Conservation (phyloP, 192 early-diverging fungal species). For the Endogone sp. region DNA sequence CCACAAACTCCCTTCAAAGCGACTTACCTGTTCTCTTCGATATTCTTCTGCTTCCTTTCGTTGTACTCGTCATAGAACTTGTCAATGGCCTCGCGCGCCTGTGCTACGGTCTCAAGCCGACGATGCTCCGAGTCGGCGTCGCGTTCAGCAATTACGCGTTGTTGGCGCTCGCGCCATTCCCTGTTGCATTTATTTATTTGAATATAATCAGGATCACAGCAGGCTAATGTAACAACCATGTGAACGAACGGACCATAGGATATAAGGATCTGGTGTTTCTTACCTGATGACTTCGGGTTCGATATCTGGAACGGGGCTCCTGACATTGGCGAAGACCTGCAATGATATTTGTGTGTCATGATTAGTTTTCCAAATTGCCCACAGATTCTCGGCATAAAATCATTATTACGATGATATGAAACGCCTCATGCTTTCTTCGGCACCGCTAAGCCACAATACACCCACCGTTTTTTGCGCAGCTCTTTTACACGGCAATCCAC, state of each 20-base stretch:
- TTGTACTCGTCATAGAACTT: conserved; percentile 82
- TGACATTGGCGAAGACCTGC: conserved; percentile 21
- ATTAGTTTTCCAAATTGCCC: too few species aligned
- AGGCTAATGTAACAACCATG: too few species aligned
- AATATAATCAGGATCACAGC: too few species aligned
- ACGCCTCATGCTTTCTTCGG: too few species aligned
- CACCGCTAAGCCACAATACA: too few species aligned
- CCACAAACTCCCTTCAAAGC: background rate
- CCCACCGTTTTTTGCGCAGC: too few species aligned
- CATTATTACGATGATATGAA: too few species aligned
- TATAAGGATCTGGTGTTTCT: background rate
- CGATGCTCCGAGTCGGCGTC: conserved; percentile 48
- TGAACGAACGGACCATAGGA: too few species aligned
- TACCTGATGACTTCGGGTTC: conserved; percentile 37
- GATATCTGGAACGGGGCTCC: conserved; percentile 16
- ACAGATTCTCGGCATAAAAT: too few species aligned
- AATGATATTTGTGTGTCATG: too few species aligned
- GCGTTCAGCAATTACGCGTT: conserved; percentile 49
- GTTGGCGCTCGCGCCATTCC: conserved; percentile 65
- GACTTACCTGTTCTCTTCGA: conserved; percentile 60
- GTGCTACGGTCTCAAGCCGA: conserved; percentile 53
- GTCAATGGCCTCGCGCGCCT: conserved; percentile 66
- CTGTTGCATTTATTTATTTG: too few species aligned
- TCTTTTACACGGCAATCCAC: background rate
- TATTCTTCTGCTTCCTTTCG: conserved; percentile 60